These are phyloP conservation scores for Tulasnella sp. DNA, from an alignment of 768 basidiomycete species.

Conservation along the genomic window DNA sequence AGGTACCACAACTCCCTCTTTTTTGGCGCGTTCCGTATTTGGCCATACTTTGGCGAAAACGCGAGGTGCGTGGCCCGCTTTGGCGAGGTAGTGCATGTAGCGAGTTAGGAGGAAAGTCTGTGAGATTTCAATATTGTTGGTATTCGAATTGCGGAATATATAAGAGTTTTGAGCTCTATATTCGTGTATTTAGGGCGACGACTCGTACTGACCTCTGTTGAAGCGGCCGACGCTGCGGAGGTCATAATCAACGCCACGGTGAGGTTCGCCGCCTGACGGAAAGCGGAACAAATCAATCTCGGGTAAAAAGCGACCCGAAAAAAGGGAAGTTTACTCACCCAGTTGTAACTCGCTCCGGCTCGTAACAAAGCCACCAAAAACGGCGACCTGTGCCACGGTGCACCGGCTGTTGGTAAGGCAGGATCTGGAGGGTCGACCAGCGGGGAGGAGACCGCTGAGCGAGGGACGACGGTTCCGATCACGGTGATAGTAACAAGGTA, in stretches of 20 bases:
- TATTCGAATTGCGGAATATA: too few species aligned
- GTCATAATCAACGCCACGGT: slow-evolving; percentile 3
- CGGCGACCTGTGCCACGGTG: background rate
- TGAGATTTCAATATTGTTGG: too few species aligned
- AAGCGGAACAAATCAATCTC: background rate
- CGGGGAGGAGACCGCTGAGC: background rate
- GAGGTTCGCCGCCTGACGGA: background rate
- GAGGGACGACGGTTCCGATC: slow-evolving; percentile 5
- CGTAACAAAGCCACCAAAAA: background rate
- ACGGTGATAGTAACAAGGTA: slow-evolving; percentile 1
- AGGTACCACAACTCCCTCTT: slow-evolving; percentile 3
- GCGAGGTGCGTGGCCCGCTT: slow-evolving; percentile 32
- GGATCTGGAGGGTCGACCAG: background rate
- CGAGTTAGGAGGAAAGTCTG: slow-evolving; percentile 19
- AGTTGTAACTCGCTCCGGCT: slow-evolving; percentile 7
- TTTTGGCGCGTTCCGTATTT: background rate
- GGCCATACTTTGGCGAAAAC: slow-evolving; percentile 17
- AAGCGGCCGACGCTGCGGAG: slow-evolving; percentile 22
- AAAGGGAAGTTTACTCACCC: background rate
- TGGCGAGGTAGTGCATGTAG: slow-evolving; percentile 24
- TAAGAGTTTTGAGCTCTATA: too few species aligned
- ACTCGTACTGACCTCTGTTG: slow-evolving; percentile 14
- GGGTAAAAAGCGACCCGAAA: background rate
- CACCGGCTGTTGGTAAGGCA: background rate
- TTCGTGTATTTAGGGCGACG: background rate